Conservation (phyloP, 2,329 filamentous ascomycete genomes). For the Aspergillus fructus region DNA sequence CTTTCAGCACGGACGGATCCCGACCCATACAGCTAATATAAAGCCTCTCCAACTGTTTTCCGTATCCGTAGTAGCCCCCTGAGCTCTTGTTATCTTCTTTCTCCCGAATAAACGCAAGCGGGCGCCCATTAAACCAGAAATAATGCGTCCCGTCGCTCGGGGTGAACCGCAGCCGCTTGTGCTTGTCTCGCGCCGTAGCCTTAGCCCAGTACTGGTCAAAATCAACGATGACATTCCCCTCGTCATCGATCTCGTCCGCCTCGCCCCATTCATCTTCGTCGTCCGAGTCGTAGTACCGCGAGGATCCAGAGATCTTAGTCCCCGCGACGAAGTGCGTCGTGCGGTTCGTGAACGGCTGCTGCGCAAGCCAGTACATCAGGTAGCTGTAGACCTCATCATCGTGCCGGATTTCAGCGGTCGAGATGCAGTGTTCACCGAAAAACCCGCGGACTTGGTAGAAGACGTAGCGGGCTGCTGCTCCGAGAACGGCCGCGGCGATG, state of each 20-base stretch:
- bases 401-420: constrained; percentile 63
- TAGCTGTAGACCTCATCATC: constrained; percentile 75
- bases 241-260: constrained; percentile 24
- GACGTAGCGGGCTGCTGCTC: constrained; percentile 55
- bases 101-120: constrained; percentile 45
- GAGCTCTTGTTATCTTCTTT: constrained; percentile 21
- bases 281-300: constrained; percentile 30
- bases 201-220: constrained; percentile 44
- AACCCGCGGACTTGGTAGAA: constrained; percentile 49
- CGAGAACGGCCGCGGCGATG: constrained; percentile 50
- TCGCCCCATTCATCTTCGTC: constrained; percentile 21
- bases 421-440: constrained; percentile 60
- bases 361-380: constrained; percentile 67
- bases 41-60: constrained; percentile 27
- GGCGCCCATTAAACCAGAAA: constrained; percentile 64
- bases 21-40: constrained; percentile 38
- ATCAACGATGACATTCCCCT: constrained; percentile 38
- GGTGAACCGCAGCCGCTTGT: constrained; percentile 54
- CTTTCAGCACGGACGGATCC: constrained; percentile 33
- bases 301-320: constrained; percentile 53
- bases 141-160: constrained; percentile 66
- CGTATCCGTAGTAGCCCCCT: background rate
- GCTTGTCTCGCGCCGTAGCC: constrained; percentile 38
- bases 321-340: constrained; percentile 66
- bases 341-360: constrained; percentile 59